Evolutionary conservation across 2,329 filamentous ascomycete species (phyloP).

Genomic region (Pestalotiopsis fici): DNA sequence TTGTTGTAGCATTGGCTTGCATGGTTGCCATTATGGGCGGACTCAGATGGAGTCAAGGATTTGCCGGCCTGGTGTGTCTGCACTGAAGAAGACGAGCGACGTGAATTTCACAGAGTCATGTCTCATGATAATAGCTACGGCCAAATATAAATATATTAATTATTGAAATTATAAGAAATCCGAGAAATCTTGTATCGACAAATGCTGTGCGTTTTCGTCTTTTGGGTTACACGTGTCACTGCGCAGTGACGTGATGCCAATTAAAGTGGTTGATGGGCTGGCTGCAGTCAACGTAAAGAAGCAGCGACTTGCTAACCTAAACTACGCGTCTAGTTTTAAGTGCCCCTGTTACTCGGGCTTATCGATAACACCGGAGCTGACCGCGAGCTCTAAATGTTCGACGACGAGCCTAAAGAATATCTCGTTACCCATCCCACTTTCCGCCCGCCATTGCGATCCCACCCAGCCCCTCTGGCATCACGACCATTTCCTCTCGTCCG

Average conservation of each 20-base stretch:
- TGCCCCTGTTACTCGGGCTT: not conserved
- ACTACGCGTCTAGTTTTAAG: no score
- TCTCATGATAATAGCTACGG: not conserved
- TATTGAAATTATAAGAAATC: not conserved
- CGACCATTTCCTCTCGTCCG: not conserved
- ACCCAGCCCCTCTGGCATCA: not conserved
- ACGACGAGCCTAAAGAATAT: not conserved
- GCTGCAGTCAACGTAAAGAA: no score
- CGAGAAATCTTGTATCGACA: not conserved
- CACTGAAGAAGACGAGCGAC: not conserved
- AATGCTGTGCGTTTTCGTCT: not conserved
- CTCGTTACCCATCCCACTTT: slow-evolving; percentile 1
- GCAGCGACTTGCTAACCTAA: no score
- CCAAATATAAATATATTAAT: not conserved
- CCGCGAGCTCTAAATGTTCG: slow-evolving; percentile 4
- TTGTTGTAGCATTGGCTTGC: slow-evolving; percentile 57
- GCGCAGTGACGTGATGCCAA: not conserved
- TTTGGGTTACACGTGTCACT: not conserved
- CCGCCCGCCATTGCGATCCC: not conserved
- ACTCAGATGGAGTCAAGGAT: slow-evolving; percentile 68
- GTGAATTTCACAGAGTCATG: not conserved
- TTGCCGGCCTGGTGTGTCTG: slow-evolving; percentile 41
- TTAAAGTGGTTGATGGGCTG: no score
- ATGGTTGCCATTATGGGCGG: slow-evolving; percentile 75
- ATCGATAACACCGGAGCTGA: slow-evolving; percentile 1